Evolutionary conservation across 306 rosid species (phyloP).

Genomic region (Begonia peltatifolia): DNA sequence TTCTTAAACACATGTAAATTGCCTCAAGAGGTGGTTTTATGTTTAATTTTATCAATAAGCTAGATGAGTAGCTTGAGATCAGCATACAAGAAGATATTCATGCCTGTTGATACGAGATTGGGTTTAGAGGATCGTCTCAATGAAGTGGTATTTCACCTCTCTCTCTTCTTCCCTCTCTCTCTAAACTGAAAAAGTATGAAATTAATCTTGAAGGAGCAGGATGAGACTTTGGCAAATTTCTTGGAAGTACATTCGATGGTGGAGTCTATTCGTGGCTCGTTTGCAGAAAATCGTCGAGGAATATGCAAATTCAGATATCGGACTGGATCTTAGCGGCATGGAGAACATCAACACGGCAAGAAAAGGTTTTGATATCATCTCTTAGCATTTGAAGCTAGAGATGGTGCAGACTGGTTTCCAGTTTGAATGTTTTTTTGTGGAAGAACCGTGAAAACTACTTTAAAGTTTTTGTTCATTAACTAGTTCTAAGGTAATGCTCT

Average conservation of each 20-base stretch:
- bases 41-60: conserved; percentile 13
- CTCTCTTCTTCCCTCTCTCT: conserved; percentile 2
- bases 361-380: too few relatives aligned
- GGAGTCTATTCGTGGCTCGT: conserved; percentile 49
- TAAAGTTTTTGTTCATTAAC: too few relatives aligned
- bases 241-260: conserved; percentile 47
- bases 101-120: conserved; percentile 34
- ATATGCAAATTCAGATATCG: conserved; percentile 62
- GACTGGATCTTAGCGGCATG: conserved; percentile 24
- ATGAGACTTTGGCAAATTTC: conserved; percentile 29
- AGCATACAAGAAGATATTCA: conserved; percentile 71
- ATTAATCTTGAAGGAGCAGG: conserved; percentile 53
- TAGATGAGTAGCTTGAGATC: conserved; percentile 56
- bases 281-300: conserved; percentile 57
- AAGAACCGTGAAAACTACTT: too few relatives aligned
- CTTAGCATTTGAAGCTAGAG: too few relatives aligned
- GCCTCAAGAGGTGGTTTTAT: not conserved
- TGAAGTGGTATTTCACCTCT: conserved; percentile 45
- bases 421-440: too few relatives aligned
- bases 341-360: too few relatives aligned
- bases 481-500: too few relatives aligned
- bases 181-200: not conserved
- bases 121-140: conserved; percentile 66
- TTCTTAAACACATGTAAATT: not conserved
- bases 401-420: too few relatives aligned